Percentiles rank a stretch among this genome's conserved stretches.
phyloP scores from a whole-genome alignment of 2,329 filamentous ascomycete species.

The Sphaerulina vaccinii region DNA sequence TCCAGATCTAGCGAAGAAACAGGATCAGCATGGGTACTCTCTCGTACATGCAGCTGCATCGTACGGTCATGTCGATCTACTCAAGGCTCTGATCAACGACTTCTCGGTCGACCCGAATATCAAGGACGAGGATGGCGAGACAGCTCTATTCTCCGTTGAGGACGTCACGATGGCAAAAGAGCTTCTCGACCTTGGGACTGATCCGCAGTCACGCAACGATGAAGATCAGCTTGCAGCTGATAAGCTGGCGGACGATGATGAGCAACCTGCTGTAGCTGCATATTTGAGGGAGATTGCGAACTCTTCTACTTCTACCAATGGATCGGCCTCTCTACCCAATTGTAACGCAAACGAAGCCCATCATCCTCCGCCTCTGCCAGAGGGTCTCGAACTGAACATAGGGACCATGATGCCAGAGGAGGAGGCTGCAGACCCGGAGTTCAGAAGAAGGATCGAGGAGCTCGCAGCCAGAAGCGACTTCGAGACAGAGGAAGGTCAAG shows the following conservation, averaged over 20 bases:
- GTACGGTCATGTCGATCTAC: constrained; percentile 81
- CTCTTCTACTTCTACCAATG: background rate
- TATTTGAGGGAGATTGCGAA: constrained; percentile 57
- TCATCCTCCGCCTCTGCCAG: constrained; percentile 64
- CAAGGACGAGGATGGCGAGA: constrained; percentile 87
- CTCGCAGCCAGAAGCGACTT: constrained; percentile 82
- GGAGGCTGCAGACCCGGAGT: constrained; percentile 71
- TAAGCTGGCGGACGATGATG: constrained; percentile 74
- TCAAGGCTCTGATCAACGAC: constrained; percentile 71
- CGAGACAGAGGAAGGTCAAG: constrained; percentile 74
- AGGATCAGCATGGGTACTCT: constrained; percentile 92
- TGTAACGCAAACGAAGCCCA: constrained; percentile 27
- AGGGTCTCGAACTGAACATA: constrained; percentile 74
- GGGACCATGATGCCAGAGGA: constrained; percentile 66
- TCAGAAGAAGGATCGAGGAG: constrained; percentile 83
- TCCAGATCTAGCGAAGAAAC: constrained; percentile 71
- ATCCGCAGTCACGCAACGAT: constrained; percentile 63
- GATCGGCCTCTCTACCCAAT: constrained; percentile 17
- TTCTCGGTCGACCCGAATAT: constrained; percentile 78
- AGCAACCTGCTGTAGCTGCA: constrained; percentile 70
- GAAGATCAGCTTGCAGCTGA: constrained; percentile 79
- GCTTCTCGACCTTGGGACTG: constrained; percentile 74
- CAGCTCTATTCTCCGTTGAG: constrained; percentile 90
- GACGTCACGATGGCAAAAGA: constrained; percentile 72
- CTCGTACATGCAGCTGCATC: constrained; percentile 89